These are phyloP conservation scores for Fusarium brachygibbosum DNA, from an alignment of 2,329 filamentous ascomycete species.

Conservation along the genomic window DNA sequence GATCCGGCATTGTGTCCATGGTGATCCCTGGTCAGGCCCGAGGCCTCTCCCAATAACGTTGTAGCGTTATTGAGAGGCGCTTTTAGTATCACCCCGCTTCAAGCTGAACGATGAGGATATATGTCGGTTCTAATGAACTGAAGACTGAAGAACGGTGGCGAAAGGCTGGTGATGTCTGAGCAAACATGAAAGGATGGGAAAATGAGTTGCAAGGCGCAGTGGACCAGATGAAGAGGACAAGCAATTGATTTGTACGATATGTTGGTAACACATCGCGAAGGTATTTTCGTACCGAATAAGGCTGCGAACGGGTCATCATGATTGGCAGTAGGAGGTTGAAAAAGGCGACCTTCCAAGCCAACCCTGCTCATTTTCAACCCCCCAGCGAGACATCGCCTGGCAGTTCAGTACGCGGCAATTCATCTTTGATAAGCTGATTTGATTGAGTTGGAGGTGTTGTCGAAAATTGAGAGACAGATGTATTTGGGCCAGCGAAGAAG, in stretches of 20 bases:
- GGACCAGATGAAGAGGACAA: constrained; percentile 12
- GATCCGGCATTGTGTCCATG: constrained; percentile 17
- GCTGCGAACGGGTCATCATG: constrained; percentile 26
- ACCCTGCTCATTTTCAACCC: constrained; percentile 38
- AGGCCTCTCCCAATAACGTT: constrained; percentile 32
- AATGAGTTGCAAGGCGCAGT: constrained; percentile 16
- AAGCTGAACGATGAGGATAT: constrained; percentile 21
- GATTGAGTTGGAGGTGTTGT: neutral
- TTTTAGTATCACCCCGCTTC: constrained; percentile 31
- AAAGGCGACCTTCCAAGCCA: constrained; percentile 33
- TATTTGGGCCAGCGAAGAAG: constrained; percentile 3
- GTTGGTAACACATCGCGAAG: constrained; percentile 22
- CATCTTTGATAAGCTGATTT: constrained; percentile 3
- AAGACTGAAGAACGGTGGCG: constrained; percentile 17
- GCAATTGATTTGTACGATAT: constrained; percentile 16
- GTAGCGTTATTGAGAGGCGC: constrained; percentile 24
- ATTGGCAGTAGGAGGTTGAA: constrained; percentile 37
- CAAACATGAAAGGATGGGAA: constrained; percentile 18
- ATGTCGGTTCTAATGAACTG: constrained; percentile 16
- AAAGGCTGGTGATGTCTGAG: constrained; percentile 9
- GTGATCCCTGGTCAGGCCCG: constrained; percentile 7
- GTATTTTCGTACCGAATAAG: constrained; percentile 33
- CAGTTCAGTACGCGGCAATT: neutral
- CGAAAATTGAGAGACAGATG: constrained; percentile 13
- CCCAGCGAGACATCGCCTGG: constrained; percentile 15